Base-by-base conservation (phyloP, 179 eudicot species). In the Heliamphora pulchella region DNA sequence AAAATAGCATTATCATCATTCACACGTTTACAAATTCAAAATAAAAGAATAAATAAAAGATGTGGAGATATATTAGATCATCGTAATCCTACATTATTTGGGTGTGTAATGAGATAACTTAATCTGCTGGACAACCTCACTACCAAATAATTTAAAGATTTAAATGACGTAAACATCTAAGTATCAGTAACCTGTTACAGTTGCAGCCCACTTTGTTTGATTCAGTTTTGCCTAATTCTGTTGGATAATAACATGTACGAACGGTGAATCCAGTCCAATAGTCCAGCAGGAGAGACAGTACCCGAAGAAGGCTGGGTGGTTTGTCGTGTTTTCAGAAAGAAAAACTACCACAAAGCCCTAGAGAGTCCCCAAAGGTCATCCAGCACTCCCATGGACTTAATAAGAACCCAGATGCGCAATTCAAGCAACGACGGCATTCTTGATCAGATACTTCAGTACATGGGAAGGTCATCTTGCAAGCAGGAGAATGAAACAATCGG, bases 241-340 rank as follows among this genome's bases (percentile, higher is more conserved):
- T 67, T 22, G 41, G 15, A 22, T 39, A 5, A 31, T 31, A 0
- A 31, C 31, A 31, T 31, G 31, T 17, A 22, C 2, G 0, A 66
- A 64, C 50, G n/a, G 18, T 74, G 53, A 65, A 63, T 78, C 1
- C 75, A 75, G 86, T 82, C 15, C 11, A 72, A 80, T 20, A 79
- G 31, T 65, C 39, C 58, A 43, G 55, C 43, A 53, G 83, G 70
- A 59, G 86, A 69, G 5, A 22, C 81, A 2, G 41, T 51, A 5
- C 44, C 81, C 0, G 90, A 89, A 54, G 92, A 89, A 0, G 92
- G 92, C 0, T 89, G 92, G 92, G 92, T 89, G 55, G 87, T 89
- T 11, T 89, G 92, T 73, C 87, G 92, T 1, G 87, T 89, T 39
- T 89, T 89, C 86, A 89, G 85, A 77, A 89, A 89, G 90, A 89